Base-by-base conservation (phyloP, 192 early-diverging fungal genomes). In the Gryganskiella cystojenkinii region DNA sequence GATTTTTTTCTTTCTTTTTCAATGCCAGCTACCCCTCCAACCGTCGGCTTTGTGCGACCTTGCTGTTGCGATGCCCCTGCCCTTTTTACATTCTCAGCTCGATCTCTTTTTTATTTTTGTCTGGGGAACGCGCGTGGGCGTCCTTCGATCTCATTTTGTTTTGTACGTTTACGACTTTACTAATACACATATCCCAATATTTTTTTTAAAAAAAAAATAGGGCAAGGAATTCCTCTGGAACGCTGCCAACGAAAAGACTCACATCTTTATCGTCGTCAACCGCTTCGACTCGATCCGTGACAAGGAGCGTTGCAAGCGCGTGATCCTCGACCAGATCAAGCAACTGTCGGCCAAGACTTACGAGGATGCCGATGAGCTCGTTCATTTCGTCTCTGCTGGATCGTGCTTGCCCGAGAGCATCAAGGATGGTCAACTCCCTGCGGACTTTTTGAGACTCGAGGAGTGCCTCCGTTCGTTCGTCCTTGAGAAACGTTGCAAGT, bases 181-280 rank as follows among this genome's bases (percentile, higher is more conserved):
- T n/a, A n/a, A n/a, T n/a, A n/a, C n/a, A n/a, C n/a, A n/a, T 44
- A 49, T 79, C 59, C 13, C 37, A 13, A 40, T 56, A 33, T 43
- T 24, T 53, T 45, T 7, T n/a, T n/a, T n/a, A n/a, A n/a, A n/a
- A n/a, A n/a, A 37, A 34, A 43, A 45, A 58, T 74, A 95, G 93
- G 97, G 95, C 27, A 92, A 95, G 61, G 94, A 99, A 85, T 99
- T 99, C 81, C 86, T 99, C 80, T 88, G 90, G 67, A 98, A 91
- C 67, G 98, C 98, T 8, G 95, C 95, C 47, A 98, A 98, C 81
- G 98, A 99, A 87, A 99, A 99, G 84, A 95, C 96, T 10, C 95
- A 95, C 81, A 95, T 99, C 27, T 99, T 99, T 66, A 97, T 99
- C 63, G 96, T 99, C 24, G 95, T 99, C 69, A 99, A 99, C 82